Evolutionary conservation across 1,139 yeast species (phyloP).

Genomic region (Suhomyces bolitotheri): DNA sequence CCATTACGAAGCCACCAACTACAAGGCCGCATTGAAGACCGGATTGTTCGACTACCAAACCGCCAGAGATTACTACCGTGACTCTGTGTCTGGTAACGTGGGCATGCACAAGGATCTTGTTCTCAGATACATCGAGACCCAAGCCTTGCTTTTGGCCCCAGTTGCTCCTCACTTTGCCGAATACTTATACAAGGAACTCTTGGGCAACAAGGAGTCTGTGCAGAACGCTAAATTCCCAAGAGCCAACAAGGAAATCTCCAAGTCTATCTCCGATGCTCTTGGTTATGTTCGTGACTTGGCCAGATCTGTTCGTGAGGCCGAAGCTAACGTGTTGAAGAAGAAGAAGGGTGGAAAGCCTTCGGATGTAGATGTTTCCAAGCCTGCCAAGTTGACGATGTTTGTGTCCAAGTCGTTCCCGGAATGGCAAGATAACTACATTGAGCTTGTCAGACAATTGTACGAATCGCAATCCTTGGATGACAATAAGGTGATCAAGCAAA

Average conservation of each 20-base stretch:
- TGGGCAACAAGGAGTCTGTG: constrained; percentile 59
- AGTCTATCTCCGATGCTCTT: constrained; percentile 63
- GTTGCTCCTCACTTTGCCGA: constrained; percentile 96
- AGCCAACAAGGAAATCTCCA: constrained; percentile 63
- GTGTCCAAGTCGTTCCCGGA: constrained; percentile 87
- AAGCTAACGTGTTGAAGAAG: constrained; percentile 82
- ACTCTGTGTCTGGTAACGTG: constrained; percentile 55
- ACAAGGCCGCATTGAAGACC: constrained; percentile 83
- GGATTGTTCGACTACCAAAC: constrained; percentile 95
- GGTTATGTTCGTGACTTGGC: constrained; percentile 75
- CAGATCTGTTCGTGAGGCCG: constrained; percentile 89
- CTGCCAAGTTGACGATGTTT: constrained; percentile 70
- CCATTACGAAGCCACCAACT: constrained; percentile 71
- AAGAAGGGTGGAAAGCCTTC: constrained; percentile 83
- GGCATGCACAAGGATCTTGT: constrained; percentile 87
- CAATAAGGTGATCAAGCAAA: constrained; percentile 58
- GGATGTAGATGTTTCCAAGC: constrained; percentile 69
- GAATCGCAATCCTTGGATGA: constrained; percentile 63
- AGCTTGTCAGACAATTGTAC: constrained; percentile 76
- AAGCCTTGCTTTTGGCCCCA: constrained; percentile 83
- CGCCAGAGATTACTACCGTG: constrained; percentile 95
- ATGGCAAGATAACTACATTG: constrained; percentile 91
- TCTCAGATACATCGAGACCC: constrained; percentile 78
- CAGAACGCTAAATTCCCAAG: constrained; percentile 82
- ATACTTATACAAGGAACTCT: constrained; percentile 79